Evolutionary conservation across 306 rosid genomes (phyloP).

Genomic region (Hippophae rhamnoides): DNA sequence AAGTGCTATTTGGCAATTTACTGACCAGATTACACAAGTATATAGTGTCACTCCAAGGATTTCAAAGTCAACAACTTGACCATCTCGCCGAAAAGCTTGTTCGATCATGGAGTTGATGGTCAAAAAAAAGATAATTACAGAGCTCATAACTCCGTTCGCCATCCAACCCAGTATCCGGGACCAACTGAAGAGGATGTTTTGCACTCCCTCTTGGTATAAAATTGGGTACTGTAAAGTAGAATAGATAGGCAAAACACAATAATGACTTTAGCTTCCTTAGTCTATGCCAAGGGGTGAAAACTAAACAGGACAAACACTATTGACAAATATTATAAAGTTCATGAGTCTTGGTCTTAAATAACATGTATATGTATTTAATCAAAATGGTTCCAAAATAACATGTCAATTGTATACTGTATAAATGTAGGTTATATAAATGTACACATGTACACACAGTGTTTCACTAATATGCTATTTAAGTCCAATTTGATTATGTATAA

Average conservation of each 20-base stretch:
- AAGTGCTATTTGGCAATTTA: constrained; percentile 84
- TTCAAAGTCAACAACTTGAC: constrained; percentile 53
- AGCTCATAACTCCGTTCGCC: constrained; percentile 59
- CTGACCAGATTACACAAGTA: constrained; percentile 71
- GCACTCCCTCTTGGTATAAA: constrained; percentile 67
- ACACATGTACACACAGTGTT: no score
- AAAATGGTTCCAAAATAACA: no score
- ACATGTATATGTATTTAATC: no score
- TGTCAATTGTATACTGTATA: no score
- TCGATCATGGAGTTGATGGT: constrained; percentile 35
- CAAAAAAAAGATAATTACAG: constrained; percentile 65
- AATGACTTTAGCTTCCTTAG: constrained; percentile 4
- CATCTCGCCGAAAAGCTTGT: constrained; percentile 64
- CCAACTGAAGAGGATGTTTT: constrained; percentile 81
- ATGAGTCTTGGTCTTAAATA: no score
- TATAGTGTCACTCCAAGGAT: constrained; percentile 70
- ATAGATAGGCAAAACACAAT: constrained; percentile 2
- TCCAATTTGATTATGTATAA: no score
- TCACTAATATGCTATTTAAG: no score
- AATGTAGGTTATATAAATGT: no score
- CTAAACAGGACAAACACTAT: no score
- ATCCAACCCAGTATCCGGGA: constrained; percentile 70
- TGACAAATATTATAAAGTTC: no score
- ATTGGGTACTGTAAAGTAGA: constrained; percentile 44
- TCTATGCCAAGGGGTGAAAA: no score